Evolutionary conservation across 306 rosid species (phyloP).

Genomic region (Castanea mollissima): DNA sequence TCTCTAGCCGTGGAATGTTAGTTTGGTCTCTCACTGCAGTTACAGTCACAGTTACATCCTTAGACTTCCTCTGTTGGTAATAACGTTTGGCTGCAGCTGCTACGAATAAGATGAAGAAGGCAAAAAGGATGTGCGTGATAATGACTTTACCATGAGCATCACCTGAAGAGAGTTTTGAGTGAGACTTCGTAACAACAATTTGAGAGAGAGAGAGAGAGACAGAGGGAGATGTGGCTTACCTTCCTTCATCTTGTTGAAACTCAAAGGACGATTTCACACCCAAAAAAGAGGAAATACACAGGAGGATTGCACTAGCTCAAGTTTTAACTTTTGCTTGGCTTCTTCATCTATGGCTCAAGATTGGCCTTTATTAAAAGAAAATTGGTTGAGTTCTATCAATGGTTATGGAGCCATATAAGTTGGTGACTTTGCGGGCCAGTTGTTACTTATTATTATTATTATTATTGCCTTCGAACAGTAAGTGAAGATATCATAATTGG

Average conservation of each 20-base stretch:
- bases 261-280: neutral
- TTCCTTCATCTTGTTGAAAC: conserved; percentile 27
- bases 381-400: no score
- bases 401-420: no score
- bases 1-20: conserved; percentile 33
- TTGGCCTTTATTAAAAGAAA: no score
- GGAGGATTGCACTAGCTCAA: neutral
- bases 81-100: conserved; percentile 23
- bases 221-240: conserved; percentile 19
- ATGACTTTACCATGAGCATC: conserved; percentile 30
- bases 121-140: conserved; percentile 36
- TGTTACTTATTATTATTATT: no score
- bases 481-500: no score
- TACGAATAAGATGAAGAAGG: conserved; percentile 42
- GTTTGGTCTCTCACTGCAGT: conserved; percentile 8
- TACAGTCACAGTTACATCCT: neutral
- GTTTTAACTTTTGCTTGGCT: neutral
- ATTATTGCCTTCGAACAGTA: no score
- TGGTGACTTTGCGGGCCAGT: no score
- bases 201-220: neutral
- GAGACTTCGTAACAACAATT: neutral
- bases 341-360: no score
- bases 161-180: conserved; percentile 22
- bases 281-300: neutral
- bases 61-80: conserved; percentile 18